Evolutionary conservation across 2,329 filamentous ascomycete genomes (phyloP).

Genomic region (Alternaria sp.): DNA sequence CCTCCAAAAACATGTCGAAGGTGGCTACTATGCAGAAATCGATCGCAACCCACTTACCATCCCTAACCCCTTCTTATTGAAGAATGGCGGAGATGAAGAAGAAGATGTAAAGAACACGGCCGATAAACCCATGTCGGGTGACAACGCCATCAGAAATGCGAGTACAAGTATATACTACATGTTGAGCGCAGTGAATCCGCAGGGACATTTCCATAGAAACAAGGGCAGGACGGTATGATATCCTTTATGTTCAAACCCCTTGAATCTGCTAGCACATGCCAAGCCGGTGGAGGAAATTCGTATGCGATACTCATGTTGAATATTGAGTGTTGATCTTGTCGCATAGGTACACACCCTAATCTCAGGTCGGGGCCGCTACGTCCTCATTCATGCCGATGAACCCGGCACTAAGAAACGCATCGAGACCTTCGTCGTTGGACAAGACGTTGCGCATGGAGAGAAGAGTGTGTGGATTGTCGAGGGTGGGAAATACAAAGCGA

Average conservation of each 20-base stretch:
- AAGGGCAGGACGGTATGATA: conserved; percentile 59
- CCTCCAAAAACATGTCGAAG: conserved; percentile 57
- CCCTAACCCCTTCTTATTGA: conserved; percentile 61
- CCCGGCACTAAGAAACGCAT: conserved; percentile 59
- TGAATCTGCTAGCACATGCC: not conserved
- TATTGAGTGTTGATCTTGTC: not conserved
- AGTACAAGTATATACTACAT: conserved; percentile 72
- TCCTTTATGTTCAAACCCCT: too few species aligned
- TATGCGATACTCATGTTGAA: not conserved
- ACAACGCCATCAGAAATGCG: conserved; percentile 59
- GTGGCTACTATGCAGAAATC: conserved; percentile 61
- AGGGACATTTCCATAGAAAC: conserved; percentile 71
- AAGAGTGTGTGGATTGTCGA: conserved; percentile 73
- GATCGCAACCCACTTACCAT: conserved; percentile 57
- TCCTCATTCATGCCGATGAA: conserved; percentile 68
- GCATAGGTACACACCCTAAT: conserved; percentile 67
- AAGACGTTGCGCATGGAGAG: conserved; percentile 66
- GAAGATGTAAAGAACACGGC: conserved; percentile 29
- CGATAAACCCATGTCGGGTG: conserved; percentile 48
- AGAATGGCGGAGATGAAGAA: conserved; percentile 5
- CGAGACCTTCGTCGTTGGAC: conserved; percentile 72
- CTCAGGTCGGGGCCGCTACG: conserved; percentile 68
- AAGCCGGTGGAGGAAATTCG: not conserved
- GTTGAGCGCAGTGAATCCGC: conserved; percentile 63
- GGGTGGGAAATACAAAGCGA: conserved; percentile 72